A percentile compares a stretch with the other conserved stretches of the same genome.
phyloP scores from a whole-genome alignment of 2,329 filamentous ascomycete genomes.

The Aspergillus felis region DNA sequence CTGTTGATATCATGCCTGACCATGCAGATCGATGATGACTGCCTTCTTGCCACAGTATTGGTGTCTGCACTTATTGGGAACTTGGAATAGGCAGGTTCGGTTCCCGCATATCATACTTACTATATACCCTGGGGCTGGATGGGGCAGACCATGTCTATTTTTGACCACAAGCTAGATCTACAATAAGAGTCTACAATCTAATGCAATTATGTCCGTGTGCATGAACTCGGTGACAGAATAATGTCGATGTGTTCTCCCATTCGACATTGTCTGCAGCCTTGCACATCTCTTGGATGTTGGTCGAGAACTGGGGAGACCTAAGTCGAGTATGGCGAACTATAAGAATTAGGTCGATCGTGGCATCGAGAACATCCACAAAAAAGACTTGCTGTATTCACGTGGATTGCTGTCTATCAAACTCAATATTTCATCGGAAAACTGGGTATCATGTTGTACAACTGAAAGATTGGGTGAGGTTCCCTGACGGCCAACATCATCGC shows the following conservation, averaged over 20 bases:
- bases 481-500: constrained; percentile 20
- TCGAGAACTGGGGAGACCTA: no score
- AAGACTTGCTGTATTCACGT: neutral
- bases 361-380: neutral
- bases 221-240: neutral
- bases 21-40: constrained; percentile 5
- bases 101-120: constrained; percentile 14
- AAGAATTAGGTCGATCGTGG: neutral
- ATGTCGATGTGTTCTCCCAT: no score
- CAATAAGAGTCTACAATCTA: neutral
- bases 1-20: neutral
- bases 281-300: neutral
- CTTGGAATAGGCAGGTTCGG: neutral
- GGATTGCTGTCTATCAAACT: neutral
- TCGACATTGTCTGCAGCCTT: neutral
- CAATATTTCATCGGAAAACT: neutral
- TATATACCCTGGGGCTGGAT: constrained; percentile 24
- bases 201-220: neutral
- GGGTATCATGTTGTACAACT: neutral
- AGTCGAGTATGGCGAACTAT: neutral
- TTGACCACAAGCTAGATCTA: neutral
- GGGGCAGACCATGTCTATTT: constrained; percentile 16
- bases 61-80: neutral
- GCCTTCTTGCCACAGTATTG: neutral
- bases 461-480: neutral